A percentile compares a stretch with the other conserved stretches of the same genome.
Evolutionary conservation across 2,329 filamentous ascomycete species (phyloP).

Genomic region (Geosmithia morbida): DNA sequence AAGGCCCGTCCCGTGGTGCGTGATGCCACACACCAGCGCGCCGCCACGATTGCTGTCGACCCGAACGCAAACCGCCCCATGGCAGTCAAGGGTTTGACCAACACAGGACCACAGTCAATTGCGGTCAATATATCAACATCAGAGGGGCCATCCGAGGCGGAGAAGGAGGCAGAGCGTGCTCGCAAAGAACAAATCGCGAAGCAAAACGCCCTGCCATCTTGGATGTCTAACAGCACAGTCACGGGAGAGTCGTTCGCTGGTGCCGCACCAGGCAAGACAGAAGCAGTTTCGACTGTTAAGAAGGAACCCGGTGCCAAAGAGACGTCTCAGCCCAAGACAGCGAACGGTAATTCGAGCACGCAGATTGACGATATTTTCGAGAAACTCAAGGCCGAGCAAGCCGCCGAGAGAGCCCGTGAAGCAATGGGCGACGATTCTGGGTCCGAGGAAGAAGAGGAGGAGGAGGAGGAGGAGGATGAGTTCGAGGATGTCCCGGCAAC

Average conservation of each 20-base stretch:
- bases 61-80: slow-evolving; percentile 40
- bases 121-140: slow-evolving; percentile 54
- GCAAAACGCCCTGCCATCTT: slow-evolving; percentile 56
- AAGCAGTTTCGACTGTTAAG: slow-evolving; percentile 14
- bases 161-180: slow-evolving; percentile 49
- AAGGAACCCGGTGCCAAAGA: slow-evolving; percentile 30
- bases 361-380: slow-evolving; percentile 55
- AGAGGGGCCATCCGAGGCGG: slow-evolving; percentile 51
- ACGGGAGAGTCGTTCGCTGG: slow-evolving; percentile 42
- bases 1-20: slow-evolving; percentile 50
- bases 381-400: slow-evolving; percentile 47
- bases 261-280: slow-evolving; percentile 5
- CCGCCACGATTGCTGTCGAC: slow-evolving; percentile 43
- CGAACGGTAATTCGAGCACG: slow-evolving; percentile 36
- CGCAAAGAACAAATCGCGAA: slow-evolving; percentile 49
- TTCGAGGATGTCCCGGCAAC: slow-evolving; percentile 36
- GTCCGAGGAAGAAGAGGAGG: slow-evolving; percentile 6
- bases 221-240: slow-evolving; percentile 60
- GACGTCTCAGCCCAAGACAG: slow-evolving; percentile 17
- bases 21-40: slow-evolving; percentile 52
- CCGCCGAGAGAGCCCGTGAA: slow-evolving; percentile 22
- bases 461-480: slow-evolving; percentile 16
- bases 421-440: slow-evolving; percentile 4
- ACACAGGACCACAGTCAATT: slow-evolving; percentile 54
- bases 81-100: slow-evolving; percentile 53